These are phyloP conservation scores for Podaxis sp. DNA, from an alignment of 768 basidiomycete genomes.

Conservation along the genomic window DNA sequence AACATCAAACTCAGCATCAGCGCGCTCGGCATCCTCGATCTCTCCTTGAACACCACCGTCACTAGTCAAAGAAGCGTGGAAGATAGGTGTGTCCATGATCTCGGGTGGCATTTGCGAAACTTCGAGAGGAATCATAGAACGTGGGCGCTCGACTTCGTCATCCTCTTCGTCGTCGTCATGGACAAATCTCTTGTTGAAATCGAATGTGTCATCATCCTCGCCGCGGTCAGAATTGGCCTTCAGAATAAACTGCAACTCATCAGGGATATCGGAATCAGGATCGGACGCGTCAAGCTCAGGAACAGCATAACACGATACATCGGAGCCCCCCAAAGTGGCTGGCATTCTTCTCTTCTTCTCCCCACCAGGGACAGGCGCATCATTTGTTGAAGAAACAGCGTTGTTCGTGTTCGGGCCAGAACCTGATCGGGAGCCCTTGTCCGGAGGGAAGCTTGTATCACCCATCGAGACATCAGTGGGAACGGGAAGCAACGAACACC, in stretches of 20 bases:
- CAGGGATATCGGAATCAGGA: slow-evolving; percentile 79
- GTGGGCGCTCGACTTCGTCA: slow-evolving; percentile 9
- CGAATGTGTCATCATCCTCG: slow-evolving; percentile 17
- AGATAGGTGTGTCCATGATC: slow-evolving; percentile 21
- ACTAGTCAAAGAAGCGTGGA: slow-evolving; percentile 32
- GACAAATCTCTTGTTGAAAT: slow-evolving; percentile 19
- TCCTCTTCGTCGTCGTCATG: not conserved
- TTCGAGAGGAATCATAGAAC: slow-evolving; percentile 34
- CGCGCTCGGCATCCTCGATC: slow-evolving; percentile 37
- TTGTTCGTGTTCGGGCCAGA: not conserved
- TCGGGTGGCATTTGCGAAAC: not conserved
- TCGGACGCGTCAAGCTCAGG: slow-evolving; percentile 54
- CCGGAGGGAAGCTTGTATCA: slow-evolving; percentile 4
- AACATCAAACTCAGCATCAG: slow-evolving; percentile 31
- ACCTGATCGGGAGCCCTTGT: not conserved
- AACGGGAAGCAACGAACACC: slow-evolving; percentile 12
- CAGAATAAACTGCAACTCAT: slow-evolving; percentile 69
- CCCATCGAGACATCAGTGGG: slow-evolving; percentile 2
- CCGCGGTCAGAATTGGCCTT: slow-evolving; percentile 25
- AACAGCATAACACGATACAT: slow-evolving; percentile 43
- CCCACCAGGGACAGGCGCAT: slow-evolving; percentile 31
- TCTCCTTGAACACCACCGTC: slow-evolving; percentile 20
- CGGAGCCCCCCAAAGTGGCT: slow-evolving; percentile 68
- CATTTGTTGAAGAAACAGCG: not conserved
- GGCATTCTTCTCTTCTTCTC: slow-evolving; percentile 56